A percentile compares a stretch with the other conserved stretches of the same genome.
These are phyloP conservation scores for Gossypioides kirkii DNA, from an alignment of 345 rosid genomes.

Conservation along the genomic window DNA sequence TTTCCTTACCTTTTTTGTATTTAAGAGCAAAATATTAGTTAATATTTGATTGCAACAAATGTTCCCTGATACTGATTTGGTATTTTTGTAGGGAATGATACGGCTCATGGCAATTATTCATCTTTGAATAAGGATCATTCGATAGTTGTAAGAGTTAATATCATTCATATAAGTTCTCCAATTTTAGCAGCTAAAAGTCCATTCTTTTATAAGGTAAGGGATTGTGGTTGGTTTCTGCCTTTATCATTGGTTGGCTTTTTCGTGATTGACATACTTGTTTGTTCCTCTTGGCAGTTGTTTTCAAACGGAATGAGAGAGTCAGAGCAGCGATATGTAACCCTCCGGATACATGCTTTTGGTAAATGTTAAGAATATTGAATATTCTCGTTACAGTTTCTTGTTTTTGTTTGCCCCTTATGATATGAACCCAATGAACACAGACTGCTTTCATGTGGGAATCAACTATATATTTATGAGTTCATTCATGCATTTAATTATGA, in stretches of 20 bases:
- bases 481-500: not conserved
- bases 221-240: constrained; percentile 7
- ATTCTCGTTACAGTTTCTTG: not conserved
- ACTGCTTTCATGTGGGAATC: not conserved
- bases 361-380: not conserved
- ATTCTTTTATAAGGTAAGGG: constrained; percentile 60
- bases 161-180: too few species aligned
- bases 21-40: too few species aligned
- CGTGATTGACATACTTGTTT: not conserved
- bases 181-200: too few species aligned
- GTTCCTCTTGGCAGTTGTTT: not conserved
- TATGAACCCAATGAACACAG: not conserved
- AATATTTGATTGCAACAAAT: too few species aligned
- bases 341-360: not conserved
- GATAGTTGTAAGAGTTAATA: too few species aligned
- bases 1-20: too few species aligned
- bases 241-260: not conserved
- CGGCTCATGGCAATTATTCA: too few species aligned
- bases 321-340: not conserved
- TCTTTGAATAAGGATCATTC: too few species aligned
- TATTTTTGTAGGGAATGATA: too few species aligned
- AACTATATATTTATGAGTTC: not conserved
- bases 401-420: not conserved
- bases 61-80: too few species aligned
- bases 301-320: not conserved